These are phyloP conservation scores for Fraxinus nigra DNA, from an alignment of 305 asterid genomes.

Conservation along the genomic window DNA sequence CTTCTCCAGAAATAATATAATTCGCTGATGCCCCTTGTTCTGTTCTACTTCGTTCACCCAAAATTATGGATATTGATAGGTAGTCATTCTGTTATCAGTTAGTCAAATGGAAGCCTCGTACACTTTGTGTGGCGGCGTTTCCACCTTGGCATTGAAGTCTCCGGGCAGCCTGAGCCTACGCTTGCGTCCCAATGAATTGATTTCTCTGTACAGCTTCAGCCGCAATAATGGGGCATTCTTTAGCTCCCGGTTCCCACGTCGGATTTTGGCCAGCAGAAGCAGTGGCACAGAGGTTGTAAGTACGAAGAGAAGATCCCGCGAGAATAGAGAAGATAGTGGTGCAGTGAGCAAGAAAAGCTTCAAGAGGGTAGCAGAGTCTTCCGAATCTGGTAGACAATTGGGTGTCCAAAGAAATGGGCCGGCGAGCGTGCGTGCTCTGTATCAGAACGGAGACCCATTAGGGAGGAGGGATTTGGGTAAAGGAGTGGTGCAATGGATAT, in stretches of 20 bases:
- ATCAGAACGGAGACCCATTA: slow-evolving; percentile 79
- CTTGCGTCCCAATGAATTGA: slow-evolving; percentile 25
- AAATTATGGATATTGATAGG: background rate
- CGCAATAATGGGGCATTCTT: slow-evolving; percentile 17
- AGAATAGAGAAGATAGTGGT: slow-evolving; percentile 22
- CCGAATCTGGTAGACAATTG: background rate
- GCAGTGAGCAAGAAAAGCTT: background rate
- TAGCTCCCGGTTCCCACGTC: slow-evolving; percentile 25
- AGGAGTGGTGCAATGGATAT: slow-evolving; percentile 71
- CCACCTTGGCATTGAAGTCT: slow-evolving; percentile 42
- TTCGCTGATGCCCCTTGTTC: background rate
- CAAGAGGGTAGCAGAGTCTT: background rate
- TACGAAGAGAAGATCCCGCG: slow-evolving; percentile 41
- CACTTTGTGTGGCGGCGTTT: slow-evolving; percentile 56
- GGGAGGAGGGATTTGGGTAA: slow-evolving; percentile 86
- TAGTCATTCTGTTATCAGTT: background rate
- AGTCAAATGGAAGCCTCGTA: slow-evolving; percentile 59
- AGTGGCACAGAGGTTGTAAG: slow-evolving; percentile 10
- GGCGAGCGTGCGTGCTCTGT: slow-evolving; percentile 36
- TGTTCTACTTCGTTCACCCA: background rate
- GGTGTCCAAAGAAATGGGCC: slow-evolving; percentile 14
- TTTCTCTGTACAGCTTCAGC: slow-evolving; percentile 26
- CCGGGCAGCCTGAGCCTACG: slow-evolving; percentile 27
- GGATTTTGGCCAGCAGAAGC: slow-evolving; percentile 26
- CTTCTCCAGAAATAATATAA: slow-evolving; percentile 17